Evolutionary conservation across 2,329 filamentous ascomycete species (phyloP).

Genomic region (Penicillium capsulatum): DNA sequence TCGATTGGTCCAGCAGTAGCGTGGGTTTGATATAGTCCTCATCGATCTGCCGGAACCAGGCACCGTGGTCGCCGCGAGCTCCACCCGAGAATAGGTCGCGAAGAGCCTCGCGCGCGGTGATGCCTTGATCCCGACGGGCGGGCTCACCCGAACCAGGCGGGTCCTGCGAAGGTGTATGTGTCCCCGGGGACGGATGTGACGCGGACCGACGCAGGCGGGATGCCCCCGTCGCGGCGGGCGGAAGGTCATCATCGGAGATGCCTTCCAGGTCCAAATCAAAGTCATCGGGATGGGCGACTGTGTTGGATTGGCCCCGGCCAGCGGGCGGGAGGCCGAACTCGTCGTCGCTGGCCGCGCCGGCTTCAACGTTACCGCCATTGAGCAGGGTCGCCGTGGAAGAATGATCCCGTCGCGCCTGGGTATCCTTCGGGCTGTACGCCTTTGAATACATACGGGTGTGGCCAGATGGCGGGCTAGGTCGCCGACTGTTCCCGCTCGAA

Average conservation of each 20-base stretch:
- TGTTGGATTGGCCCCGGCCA: constrained; percentile 39
- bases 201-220: constrained; percentile 36
- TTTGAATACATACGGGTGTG: constrained; percentile 50
- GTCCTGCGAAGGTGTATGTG: constrained; percentile 22
- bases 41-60: constrained; percentile 86
- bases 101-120: constrained; percentile 73
- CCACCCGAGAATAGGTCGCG: constrained; percentile 72
- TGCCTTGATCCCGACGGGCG: constrained; percentile 29
- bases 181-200: constrained; percentile 31
- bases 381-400: constrained; percentile 52
- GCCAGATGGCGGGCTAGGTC: constrained; percentile 48
- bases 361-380: constrained; percentile 23
- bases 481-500: constrained; percentile 55
- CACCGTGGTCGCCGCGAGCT: constrained; percentile 75
- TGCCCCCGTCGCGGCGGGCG: constrained; percentile 47
- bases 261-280: constrained; percentile 41
- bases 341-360: constrained; percentile 42
- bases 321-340: constrained; percentile 45
- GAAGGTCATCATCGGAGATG: constrained; percentile 55
- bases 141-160: constrained; percentile 30
- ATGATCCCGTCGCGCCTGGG: constrained; percentile 42
- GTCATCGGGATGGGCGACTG: constrained; percentile 28
- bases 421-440: constrained; percentile 44
- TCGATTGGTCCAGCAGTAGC: constrained; percentile 69
- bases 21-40: constrained; percentile 95